These are phyloP conservation scores for Ceratocystis cacaofunesta DNA, from an alignment of 2,329 filamentous ascomycete genomes.

Conservation along the genomic window DNA sequence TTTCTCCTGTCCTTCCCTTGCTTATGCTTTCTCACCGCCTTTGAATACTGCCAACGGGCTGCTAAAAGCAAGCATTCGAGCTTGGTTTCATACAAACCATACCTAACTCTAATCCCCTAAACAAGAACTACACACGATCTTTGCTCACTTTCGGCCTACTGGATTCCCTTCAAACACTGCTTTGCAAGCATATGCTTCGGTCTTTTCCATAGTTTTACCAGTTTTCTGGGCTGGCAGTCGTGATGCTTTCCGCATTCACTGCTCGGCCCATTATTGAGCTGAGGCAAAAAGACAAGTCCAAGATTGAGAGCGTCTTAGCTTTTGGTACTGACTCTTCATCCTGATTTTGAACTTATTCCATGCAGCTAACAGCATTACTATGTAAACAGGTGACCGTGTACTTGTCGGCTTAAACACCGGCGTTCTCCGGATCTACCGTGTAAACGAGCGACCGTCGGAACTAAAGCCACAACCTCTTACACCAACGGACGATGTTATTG, in stretches of 20 bases:
- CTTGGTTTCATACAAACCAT: background rate
- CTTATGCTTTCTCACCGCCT: background rate
- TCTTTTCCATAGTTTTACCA: slow-evolving; percentile 21
- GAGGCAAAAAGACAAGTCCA: slow-evolving; percentile 85
- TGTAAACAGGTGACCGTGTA: slow-evolving; percentile 58
- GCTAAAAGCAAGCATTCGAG: background rate
- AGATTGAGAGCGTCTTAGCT: slow-evolving; percentile 88
- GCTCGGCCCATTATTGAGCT: slow-evolving; percentile 95
- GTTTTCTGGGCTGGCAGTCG: slow-evolving; percentile 31
- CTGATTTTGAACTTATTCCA: background rate
- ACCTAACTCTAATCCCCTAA: background rate
- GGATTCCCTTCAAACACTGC: background rate
- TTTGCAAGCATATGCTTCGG: slow-evolving; percentile 18
- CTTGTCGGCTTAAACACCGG: slow-evolving; percentile 87
- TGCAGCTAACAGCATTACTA: slow-evolving; percentile 13
- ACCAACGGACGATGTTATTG: background rate
- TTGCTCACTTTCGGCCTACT: background rate
- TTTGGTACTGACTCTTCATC: slow-evolving; percentile 45
- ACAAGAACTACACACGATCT: background rate
- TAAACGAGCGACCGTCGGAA: slow-evolving; percentile 49
- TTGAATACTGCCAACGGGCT: background rate
- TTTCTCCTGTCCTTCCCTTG: background rate
- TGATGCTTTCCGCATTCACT: slow-evolving; percentile 95
- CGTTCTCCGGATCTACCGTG: slow-evolving; percentile 73
- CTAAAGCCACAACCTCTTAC: slow-evolving; percentile 6